These are phyloP conservation scores for Russula compacta DNA, from an alignment of 768 basidiomycete genomes.

Conservation along the genomic window DNA sequence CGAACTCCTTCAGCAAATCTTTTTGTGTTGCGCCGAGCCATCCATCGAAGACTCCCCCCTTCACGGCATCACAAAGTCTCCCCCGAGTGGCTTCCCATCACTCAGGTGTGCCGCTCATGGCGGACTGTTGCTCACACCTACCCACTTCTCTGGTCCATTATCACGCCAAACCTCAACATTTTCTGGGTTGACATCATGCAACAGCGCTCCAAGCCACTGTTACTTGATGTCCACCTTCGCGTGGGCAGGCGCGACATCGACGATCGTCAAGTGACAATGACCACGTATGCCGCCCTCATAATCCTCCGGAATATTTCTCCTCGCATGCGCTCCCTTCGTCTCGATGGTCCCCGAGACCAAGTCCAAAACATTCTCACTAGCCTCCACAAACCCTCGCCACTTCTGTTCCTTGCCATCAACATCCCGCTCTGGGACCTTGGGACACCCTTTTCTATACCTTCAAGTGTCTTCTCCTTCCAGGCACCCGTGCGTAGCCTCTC, in stretches of 20 bases:
- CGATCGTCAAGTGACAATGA: neutral
- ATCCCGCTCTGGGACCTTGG: constrained; percentile 8
- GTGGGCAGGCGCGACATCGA: constrained; percentile 6
- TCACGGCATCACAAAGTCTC: neutral
- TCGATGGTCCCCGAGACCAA: constrained; percentile 2
- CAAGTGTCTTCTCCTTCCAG: neutral
- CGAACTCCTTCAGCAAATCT: constrained; percentile 6
- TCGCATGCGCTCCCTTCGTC: constrained; percentile 8
- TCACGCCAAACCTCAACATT: constrained; percentile 6
- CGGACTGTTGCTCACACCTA: neutral
- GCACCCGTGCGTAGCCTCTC: constrained; percentile 1
- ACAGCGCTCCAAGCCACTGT: neutral
- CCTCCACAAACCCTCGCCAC: neutral
- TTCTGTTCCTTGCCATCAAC: neutral
- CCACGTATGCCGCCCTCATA: neutral
- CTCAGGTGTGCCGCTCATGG: constrained; percentile 12
- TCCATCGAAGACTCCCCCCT: neutral
- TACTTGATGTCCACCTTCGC: constrained; percentile 10
- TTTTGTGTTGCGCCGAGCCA: constrained; percentile 4
- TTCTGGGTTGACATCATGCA: constrained; percentile 7
- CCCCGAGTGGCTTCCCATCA: constrained; percentile 13
- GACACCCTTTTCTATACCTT: neutral
- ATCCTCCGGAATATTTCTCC: neutral
- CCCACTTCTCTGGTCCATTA: constrained; percentile 8
- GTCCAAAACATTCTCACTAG: neutral